A percentile compares a stretch with the other conserved stretches of the same genome.
These are phyloP conservation scores for Ganoderma lingzhi DNA, from an alignment of 1,284 basidiomycete species.

Conservation along the genomic window DNA sequence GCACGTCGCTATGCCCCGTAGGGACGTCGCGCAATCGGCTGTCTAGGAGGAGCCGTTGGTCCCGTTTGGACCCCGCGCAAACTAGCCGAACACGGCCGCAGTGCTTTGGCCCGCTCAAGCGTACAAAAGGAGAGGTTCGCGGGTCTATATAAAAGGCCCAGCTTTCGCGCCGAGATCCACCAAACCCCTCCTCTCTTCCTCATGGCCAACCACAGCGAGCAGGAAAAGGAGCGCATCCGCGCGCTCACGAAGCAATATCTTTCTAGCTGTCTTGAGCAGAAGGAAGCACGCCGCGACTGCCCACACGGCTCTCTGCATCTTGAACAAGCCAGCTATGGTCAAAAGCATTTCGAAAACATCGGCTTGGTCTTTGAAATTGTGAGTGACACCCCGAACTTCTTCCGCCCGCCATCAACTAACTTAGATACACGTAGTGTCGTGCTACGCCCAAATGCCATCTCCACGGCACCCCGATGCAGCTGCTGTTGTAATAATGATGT, in stretches of 20 bases:
- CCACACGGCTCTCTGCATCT: not conserved
- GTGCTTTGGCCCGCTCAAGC: not conserved
- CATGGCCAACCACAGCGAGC: too few relatives aligned
- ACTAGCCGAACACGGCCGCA: too few relatives aligned
- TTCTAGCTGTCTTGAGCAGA: not conserved
- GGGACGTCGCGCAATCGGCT: too few relatives aligned
- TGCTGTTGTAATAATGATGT: too few relatives aligned
- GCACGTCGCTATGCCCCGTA: too few relatives aligned
- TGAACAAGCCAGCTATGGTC: not conserved
- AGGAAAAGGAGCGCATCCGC: too few relatives aligned
- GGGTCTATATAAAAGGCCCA: too few relatives aligned
- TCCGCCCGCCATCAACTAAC: not conserved
- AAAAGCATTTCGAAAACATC: not conserved
- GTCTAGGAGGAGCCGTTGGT: too few relatives aligned
- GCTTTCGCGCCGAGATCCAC: too few relatives aligned
- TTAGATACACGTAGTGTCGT: not conserved
- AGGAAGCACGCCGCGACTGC: not conserved
- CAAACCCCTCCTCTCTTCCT: too few relatives aligned
- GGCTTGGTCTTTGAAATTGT: not conserved
- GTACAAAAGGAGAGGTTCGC: not conserved
- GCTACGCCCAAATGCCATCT: not conserved
- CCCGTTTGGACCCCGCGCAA: too few relatives aligned
- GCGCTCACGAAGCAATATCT: not conserved
- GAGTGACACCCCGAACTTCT: not conserved
- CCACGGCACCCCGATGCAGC: not conserved